phyloP scores from a whole-genome alignment of 2,329 filamentous ascomycete species.

The Ascochyta clinopodiicola region DNA sequence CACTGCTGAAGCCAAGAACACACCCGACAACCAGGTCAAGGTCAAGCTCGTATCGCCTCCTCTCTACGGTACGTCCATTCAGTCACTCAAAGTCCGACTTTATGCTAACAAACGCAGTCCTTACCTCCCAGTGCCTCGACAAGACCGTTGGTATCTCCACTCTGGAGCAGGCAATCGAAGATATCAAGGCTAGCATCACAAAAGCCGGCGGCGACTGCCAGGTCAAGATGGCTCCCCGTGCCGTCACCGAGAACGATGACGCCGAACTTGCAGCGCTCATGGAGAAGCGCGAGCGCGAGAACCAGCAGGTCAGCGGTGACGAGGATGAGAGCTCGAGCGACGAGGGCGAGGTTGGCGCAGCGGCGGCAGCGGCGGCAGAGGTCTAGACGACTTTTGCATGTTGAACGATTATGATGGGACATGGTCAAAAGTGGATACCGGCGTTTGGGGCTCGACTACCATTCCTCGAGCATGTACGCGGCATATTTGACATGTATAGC shows the following conservation, averaged over 20 bases:
- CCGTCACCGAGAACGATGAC: conserved; percentile 97
- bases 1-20: conserved; percentile 91
- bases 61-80: conserved; percentile 65
- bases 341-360: conserved; percentile 69
- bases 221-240: conserved; percentile 99
- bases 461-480: conserved; percentile 25
- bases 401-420: conserved; percentile 24
- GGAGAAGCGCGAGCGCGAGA: conserved; percentile 98
- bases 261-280: conserved; percentile 96
- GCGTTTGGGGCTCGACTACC: conserved; percentile 35
- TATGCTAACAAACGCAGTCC: conserved; percentile 59
- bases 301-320: conserved; percentile 96
- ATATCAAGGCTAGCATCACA: conserved; percentile 82
- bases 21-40: conserved; percentile 91
- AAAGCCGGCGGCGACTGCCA: conserved; percentile 78
- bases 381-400: conserved; percentile 30
- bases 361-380: conserved; percentile 47
- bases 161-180: conserved; percentile 87
- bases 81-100: background rate
- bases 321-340: conserved; percentile 96
- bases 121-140: conserved; percentile 94
- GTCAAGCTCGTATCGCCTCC: conserved; percentile 98
- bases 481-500: conserved; percentile 30
- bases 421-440: conserved; percentile 37
- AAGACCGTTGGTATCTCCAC: conserved; percentile 84